phyloP scores from a whole-genome alignment of 2,329 filamentous ascomycete species.

The Scytalidium sp. region DNA sequence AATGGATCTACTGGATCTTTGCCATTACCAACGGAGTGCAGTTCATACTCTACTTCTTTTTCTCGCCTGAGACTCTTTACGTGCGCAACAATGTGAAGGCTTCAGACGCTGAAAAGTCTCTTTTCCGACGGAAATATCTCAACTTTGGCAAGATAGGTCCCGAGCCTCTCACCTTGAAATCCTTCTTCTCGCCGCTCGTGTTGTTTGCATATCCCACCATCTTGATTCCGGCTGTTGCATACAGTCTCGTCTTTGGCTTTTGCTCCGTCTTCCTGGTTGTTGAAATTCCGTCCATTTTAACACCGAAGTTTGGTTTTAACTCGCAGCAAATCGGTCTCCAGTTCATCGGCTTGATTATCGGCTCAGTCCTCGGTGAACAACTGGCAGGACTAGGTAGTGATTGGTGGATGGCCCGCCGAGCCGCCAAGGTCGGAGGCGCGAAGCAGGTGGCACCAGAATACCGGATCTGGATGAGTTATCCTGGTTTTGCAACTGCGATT shows the following conservation, averaged over 20 bases:
- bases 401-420: conserved; percentile 43
- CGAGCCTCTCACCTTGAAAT: conserved; percentile 1
- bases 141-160: conserved; percentile 34
- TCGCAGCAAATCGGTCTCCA: conserved; percentile 56
- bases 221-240: conserved; percentile 46
- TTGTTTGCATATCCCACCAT: conserved; percentile 44
- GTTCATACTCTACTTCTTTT: conserved; percentile 51
- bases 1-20: conserved; percentile 52
- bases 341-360: conserved; percentile 53
- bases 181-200: conserved; percentile 9
- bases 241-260: conserved; percentile 56
- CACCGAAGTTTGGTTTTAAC: conserved; percentile 51
- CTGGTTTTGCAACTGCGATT: conserved; percentile 47
- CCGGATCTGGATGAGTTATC: conserved; percentile 54
- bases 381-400: conserved; percentile 52
- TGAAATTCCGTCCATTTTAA: conserved; percentile 57
- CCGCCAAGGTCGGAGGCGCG: conserved; percentile 28
- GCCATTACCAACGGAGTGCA: conserved; percentile 54
- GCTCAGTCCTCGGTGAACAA: conserved; percentile 55
- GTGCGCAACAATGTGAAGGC: conserved; percentile 27
- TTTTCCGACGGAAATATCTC: conserved; percentile 29
- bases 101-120: conserved; percentile 7
- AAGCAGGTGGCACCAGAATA: conserved; percentile 42
- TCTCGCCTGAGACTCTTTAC: conserved; percentile 55
- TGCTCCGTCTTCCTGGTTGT: conserved; percentile 50